Percentiles rank a stretch among this genome's conserved stretches.
Conservation (phyloP, 2,329 filamentous ascomycete species). For the Apiospora arundinis region DNA sequence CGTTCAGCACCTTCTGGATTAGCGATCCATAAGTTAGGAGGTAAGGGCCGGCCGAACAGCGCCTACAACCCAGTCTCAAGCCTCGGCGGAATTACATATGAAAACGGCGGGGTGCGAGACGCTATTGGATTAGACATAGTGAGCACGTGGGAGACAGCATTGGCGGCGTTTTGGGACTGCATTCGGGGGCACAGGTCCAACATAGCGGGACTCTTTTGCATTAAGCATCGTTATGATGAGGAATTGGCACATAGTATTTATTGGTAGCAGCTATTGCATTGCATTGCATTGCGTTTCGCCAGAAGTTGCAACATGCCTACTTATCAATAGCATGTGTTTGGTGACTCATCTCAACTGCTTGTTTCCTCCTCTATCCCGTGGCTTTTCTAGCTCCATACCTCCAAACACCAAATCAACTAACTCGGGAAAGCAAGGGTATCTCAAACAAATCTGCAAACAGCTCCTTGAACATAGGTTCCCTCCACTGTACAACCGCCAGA, state of each 20-base stretch:
- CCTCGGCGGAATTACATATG: neutral
- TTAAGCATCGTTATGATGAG: neutral
- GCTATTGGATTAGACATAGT: neutral
- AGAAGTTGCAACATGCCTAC: neutral
- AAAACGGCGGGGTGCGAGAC: neutral
- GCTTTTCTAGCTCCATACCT: neutral
- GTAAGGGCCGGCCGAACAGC: neutral
- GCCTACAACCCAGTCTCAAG: neutral
- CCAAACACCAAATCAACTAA: neutral
- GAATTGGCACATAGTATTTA: neutral
- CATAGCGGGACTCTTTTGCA: neutral
- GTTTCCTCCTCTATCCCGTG: too few species aligned
- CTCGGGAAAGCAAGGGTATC: conserved; percentile 24
- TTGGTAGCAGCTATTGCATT: neutral
- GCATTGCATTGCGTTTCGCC: neutral
- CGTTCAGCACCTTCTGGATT: neutral
- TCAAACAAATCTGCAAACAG: conserved; percentile 9
- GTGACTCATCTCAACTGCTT: neutral
- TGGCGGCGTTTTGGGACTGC: neutral
- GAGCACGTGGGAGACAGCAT: neutral
- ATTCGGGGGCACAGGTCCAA: neutral
- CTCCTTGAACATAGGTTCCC: neutral
- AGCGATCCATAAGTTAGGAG: neutral
- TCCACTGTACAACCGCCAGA: neutral
- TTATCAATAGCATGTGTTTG: neutral